phyloP scores from a whole-genome alignment of 371 early-diverging fungal genomes.

The Massospora cicadina region DNA sequence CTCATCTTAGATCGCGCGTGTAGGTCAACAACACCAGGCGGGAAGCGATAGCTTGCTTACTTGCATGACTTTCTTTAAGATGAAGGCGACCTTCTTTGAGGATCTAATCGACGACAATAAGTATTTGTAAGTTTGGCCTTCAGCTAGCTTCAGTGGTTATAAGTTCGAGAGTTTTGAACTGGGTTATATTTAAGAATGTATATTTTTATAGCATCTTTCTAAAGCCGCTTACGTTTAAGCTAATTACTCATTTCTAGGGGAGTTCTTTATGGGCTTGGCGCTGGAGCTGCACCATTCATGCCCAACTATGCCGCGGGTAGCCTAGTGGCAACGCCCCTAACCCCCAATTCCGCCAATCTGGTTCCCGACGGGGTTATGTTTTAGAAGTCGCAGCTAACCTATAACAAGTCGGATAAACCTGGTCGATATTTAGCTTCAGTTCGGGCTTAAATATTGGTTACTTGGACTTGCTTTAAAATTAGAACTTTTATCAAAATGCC shows the following conservation, averaged over 20 bases:
- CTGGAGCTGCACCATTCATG: neutral
- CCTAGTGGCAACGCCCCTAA: neutral
- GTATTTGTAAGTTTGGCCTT: constrained; percentile 35
- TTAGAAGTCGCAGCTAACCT: too few relatives aligned
- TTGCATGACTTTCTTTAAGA: constrained; percentile 88
- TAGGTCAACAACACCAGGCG: constrained; percentile 99
- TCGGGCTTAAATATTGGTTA: too few relatives aligned
- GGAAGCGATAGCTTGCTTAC: constrained; percentile 98
- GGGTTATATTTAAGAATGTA: too few relatives aligned
- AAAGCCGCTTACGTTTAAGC: too few relatives aligned
- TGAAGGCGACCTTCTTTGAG: constrained; percentile 89
- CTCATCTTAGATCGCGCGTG: constrained; percentile 46
- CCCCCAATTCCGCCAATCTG: neutral
- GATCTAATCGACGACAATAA: constrained; percentile 84
- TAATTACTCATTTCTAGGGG: neutral
- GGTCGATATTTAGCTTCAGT: too few relatives aligned
- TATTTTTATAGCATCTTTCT: too few relatives aligned
- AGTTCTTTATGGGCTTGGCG: constrained; percentile 6
- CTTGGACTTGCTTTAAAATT: too few relatives aligned
- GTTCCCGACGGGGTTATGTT: neutral
- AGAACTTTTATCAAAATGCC: too few relatives aligned
- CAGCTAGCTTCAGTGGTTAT: constrained; percentile 2
- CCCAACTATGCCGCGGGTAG: neutral
- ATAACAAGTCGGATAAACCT: too few relatives aligned
- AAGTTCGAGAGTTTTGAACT: too few relatives aligned